Conservation (phyloP, 169 alveolate genomes). For the Plasmodium vivax region DNA sequence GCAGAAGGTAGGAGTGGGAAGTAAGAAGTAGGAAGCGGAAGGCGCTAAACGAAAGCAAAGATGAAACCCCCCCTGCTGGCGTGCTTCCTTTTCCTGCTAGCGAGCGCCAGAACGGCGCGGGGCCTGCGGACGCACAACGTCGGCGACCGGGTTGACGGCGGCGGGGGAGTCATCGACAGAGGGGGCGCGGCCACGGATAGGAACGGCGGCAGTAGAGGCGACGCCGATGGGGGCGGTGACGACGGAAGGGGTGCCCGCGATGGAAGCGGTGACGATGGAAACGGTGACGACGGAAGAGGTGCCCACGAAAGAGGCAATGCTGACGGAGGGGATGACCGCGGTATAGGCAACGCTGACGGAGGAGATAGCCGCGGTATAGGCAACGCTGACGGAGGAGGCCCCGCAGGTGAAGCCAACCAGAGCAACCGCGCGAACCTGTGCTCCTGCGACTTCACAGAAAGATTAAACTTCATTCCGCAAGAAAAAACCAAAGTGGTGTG, state of each 20-base stretch:
- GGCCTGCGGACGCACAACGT: not conserved
- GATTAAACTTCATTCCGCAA: conserved; percentile 14
- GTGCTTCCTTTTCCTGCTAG: not conserved
- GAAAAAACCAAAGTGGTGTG: conserved; percentile 44
- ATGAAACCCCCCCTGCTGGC: not conserved
- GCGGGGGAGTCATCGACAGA: not conserved
- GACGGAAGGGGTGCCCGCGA: not conserved
- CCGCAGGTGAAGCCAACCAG: not conserved
- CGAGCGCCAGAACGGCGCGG: not conserved
- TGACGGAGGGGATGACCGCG: not conserved
- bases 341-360: not conserved
- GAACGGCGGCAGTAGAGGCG: not conserved
- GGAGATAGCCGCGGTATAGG: not conserved
- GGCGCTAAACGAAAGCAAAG: not conserved
- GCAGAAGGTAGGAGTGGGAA: not conserved
- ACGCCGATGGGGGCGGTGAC: not conserved
- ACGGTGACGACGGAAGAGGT: too few species aligned
- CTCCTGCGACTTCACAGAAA: conserved; percentile 55
- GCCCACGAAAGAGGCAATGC: not conserved
- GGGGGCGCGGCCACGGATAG: not conserved
- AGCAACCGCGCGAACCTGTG: not conserved
- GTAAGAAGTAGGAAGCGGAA: not conserved
- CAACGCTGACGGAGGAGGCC: not conserved
- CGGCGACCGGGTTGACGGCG: not conserved
- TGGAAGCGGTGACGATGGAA: not conserved